Percentiles rank a stretch among this genome's conserved stretches.
Evolutionary conservation across 495 filamentous ascomycete genomes (phyloP).

Genomic region (Cercophora newfieldiana): DNA sequence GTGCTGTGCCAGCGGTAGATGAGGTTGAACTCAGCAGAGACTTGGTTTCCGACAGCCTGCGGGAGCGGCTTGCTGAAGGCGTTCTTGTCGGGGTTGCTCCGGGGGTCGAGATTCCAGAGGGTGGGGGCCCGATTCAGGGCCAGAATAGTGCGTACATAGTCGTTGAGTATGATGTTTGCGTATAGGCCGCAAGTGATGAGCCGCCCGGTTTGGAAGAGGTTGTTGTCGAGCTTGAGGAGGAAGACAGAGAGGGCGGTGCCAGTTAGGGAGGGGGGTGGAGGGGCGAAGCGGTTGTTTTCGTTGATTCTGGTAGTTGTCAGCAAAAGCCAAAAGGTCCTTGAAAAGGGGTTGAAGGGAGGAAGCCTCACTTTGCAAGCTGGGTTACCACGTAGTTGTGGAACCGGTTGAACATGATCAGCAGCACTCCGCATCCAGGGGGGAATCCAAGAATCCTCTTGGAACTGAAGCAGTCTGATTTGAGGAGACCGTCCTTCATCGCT

Average conservation of each 20-base stretch:
- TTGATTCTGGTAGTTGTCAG: constrained; percentile 49
- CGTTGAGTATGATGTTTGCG: constrained; percentile 76
- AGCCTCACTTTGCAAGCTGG: constrained; percentile 47
- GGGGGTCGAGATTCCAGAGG: constrained; percentile 76
- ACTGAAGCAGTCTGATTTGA: constrained; percentile 76
- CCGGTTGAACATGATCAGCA: constrained; percentile 65
- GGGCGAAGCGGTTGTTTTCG: constrained; percentile 66
- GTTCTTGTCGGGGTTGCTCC: constrained; percentile 51
- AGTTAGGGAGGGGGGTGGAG: constrained; percentile 41
- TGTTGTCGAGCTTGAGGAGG: constrained; percentile 69
- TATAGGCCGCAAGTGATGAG: constrained; percentile 79
- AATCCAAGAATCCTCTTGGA: constrained; percentile 70
- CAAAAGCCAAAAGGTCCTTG: not conserved
- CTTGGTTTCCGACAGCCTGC: constrained; percentile 67
- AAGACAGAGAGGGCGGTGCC: constrained; percentile 48
- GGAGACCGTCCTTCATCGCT: constrained; percentile 67
- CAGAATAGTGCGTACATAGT: constrained; percentile 79
- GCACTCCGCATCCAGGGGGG: constrained; percentile 70
- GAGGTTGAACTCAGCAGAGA: constrained; percentile 72
- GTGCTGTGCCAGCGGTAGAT: constrained; percentile 74
- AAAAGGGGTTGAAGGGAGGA: not conserved
- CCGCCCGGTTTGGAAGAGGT: constrained; percentile 77
- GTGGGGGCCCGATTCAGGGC: constrained; percentile 63
- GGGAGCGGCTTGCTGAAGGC: constrained; percentile 37
- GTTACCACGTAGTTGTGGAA: constrained; percentile 79